phyloP scores from a whole-genome alignment of 768 basidiomycete genomes.

The Pulveroboletus sp. region DNA sequence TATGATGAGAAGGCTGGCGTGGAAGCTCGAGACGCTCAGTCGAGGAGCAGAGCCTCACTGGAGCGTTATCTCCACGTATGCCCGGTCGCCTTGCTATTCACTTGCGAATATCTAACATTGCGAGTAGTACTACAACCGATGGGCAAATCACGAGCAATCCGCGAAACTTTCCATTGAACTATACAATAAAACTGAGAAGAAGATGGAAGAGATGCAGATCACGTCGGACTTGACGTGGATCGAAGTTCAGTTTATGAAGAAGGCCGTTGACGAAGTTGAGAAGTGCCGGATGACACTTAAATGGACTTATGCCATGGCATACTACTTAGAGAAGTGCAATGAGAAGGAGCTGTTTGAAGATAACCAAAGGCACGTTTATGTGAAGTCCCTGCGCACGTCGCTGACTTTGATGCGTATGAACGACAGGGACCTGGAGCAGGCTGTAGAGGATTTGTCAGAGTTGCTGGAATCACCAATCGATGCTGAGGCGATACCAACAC shows the following conservation, averaged over 20 bases:
- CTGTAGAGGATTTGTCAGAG: conserved; percentile 93
- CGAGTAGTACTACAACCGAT: conserved; percentile 95
- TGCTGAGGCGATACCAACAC: conserved; percentile 68
- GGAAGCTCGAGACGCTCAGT: conserved; percentile 89
- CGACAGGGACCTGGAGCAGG: conserved; percentile 81
- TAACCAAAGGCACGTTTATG: conserved; percentile 71
- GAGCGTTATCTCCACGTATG: conserved; percentile 94
- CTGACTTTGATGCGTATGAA: background rate
- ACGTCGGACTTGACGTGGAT: conserved; percentile 94
- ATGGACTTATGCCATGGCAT: conserved; percentile 99
- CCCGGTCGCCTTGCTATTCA: conserved; percentile 8
- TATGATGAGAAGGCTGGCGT: conserved; percentile 90
- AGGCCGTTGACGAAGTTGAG: conserved; percentile 89
- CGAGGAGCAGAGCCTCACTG: conserved; percentile 81
- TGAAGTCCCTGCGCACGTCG: background rate
- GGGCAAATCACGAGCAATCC: conserved; percentile 99
- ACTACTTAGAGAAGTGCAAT: conserved; percentile 87
- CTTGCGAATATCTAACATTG: background rate
- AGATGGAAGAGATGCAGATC: conserved; percentile 99
- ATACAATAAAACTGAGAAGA: conserved; percentile 95
- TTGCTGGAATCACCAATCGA: conserved; percentile 90
- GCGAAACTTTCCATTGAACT: conserved; percentile 91
- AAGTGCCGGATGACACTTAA: conserved; percentile 93
- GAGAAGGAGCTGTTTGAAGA: conserved; percentile 96
- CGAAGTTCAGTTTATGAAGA: conserved; percentile 98